Conservation (phyloP, 2,329 filamentous ascomycete genomes). For the Neurospora sp. region DNA sequence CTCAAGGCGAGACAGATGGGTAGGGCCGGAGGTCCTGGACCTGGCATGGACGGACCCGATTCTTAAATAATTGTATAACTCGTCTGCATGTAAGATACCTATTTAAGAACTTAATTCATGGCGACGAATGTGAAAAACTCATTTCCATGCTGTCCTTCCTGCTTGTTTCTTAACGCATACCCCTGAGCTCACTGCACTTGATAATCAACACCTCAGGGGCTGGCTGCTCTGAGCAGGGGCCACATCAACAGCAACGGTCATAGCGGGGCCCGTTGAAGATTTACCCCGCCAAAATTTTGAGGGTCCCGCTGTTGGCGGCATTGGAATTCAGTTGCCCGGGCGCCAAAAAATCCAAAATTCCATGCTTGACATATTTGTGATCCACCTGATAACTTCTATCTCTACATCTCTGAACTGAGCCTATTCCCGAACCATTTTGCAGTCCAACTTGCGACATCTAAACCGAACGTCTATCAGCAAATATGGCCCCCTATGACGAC, state of each 20-base stretch:
- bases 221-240: background rate
- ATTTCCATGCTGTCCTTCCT: background rate
- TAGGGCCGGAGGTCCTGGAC: conserved; percentile 50
- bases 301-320: background rate
- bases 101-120: conserved; percentile 12
- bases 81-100: conserved; percentile 28
- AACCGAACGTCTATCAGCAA: background rate
- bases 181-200: background rate
- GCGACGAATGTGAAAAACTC: conserved; percentile 6
- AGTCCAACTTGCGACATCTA: background rate
- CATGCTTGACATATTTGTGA: background rate
- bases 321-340: background rate
- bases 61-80: conserved; percentile 26
- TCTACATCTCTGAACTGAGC: background rate
- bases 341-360: conserved; percentile 9
- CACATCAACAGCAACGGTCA: background rate
- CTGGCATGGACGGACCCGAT: conserved; percentile 53
- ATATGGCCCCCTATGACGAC: conserved; percentile 74
- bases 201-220: background rate
- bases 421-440: background rate
- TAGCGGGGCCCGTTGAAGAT: conserved; percentile 14
- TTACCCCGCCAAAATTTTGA: conserved; percentile 21
- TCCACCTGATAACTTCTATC: background rate
- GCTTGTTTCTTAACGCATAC: background rate
- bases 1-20: conserved; percentile 97